Evolutionary conservation across 2,329 filamentous ascomycete species (phyloP), one percentile per base, ranked within the genome.

Genomic region (Sarocladium brachiariae): DNA sequence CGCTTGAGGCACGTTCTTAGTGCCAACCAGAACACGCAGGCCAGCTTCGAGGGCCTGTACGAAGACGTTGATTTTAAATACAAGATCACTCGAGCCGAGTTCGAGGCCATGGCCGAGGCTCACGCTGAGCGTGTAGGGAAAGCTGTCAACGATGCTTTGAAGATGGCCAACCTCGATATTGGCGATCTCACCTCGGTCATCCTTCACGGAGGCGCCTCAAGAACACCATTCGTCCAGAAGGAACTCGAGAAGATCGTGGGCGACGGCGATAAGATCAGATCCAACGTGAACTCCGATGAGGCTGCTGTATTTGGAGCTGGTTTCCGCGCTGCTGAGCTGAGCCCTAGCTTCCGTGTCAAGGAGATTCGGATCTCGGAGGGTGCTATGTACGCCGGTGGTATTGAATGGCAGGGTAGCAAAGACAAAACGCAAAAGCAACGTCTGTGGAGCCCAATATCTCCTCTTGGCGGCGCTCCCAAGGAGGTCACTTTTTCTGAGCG

Each of bases 221-320:
- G 93, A 54, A 97, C 92, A 8, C 93, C 93, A 0, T 96, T 97
- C 60, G 89, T 99, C 10, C 92, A 97, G 67, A 92, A 85, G 69
- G 79, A 86, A 60, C 81, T 99, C 14, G 90, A 96, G 70, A 80
- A 82, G 54, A 69, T 87, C 38, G 79, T 84, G 48, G 87, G 88
- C 33, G 80, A 77, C 16, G 69, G 83, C 7, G 82, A 86, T 49
- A 96, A 95, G 74, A 76, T 99, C 53, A 86, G 90, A 56, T 87
- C 85, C 62, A 99, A 95, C 60, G 93, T 99, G 63, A 99, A 99
- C 71, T 87, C 92, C 10, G 93, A 99, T 61, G 93, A 99, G 70
- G 87, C 93, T 21, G 93, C 93, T 48, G 93, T 95, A 9, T 95
- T 97, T 66, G 93, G 93, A 59, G 92, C 93, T 51, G 91, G 87